Conservation (phyloP, 2,329 filamentous ascomycete species). For the Colletotrichum brevisporum region DNA sequence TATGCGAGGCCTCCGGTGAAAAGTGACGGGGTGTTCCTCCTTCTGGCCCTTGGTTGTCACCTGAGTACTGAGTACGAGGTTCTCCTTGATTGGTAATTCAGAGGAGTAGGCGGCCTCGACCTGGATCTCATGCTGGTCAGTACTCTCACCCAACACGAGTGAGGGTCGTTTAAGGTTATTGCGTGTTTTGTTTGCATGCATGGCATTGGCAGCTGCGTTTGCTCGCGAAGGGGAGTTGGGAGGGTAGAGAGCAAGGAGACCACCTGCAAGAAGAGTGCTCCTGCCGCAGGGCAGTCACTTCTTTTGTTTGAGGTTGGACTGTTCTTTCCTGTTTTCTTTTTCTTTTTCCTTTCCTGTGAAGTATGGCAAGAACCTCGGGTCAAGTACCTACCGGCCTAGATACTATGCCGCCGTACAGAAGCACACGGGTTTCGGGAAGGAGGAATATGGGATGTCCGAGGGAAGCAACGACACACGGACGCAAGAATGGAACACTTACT, state of each 20-base stretch:
- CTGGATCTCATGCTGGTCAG: conserved; percentile 6
- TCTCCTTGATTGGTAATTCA: no score
- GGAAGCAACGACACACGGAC: no score
- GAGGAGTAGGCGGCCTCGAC: conserved; percentile 6
- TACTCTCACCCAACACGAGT: neutral
- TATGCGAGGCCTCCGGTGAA: no score
- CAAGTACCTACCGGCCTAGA: no score
- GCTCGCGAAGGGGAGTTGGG: neutral
- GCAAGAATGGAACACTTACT: no score
- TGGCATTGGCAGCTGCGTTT: conserved; percentile 22
- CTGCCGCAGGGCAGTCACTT: conserved; percentile 17
- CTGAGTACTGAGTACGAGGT: no score
- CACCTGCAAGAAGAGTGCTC: conserved; percentile 14
- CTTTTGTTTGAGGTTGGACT: conserved; percentile 18
- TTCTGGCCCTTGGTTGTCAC: no score
- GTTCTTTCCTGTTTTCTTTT: neutral
- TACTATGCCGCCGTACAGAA: no score
- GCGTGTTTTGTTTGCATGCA: conserved; percentile 36
- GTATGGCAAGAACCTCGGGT: neutral
- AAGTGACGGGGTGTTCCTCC: no score
- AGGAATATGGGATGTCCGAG: no score
- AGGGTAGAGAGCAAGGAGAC: conserved; percentile 9
- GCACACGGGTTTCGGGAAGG: no score
- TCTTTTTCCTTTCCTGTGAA: neutral
- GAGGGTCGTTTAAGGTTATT: conserved; percentile 27